These are phyloP conservation scores for Begonia peltatifolia DNA, from an alignment of 306 rosid species.

Conservation along the genomic window DNA sequence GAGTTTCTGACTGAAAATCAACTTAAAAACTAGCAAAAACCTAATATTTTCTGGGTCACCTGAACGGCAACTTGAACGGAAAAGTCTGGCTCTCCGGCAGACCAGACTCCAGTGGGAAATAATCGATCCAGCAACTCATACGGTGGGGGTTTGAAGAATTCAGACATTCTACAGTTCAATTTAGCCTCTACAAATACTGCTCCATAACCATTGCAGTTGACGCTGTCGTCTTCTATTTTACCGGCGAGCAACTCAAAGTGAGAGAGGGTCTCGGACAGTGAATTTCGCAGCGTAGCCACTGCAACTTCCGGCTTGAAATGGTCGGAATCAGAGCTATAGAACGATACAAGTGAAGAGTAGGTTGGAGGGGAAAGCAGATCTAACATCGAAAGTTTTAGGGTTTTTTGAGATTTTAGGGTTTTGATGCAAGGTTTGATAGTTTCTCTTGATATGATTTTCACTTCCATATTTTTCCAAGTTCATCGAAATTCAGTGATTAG, in stretches of 20 bases:
- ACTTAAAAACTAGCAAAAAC: no score
- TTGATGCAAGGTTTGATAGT: slow-evolving; percentile 26
- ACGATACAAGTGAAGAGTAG: slow-evolving; percentile 19
- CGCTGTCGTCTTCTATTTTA: not conserved
- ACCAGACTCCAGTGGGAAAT: not conserved
- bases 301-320: no score
- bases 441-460: slow-evolving; percentile 20
- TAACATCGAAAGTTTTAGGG: slow-evolving; percentile 27
- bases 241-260: slow-evolving; percentile 38
- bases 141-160: slow-evolving; percentile 2
- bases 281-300: slow-evolving; percentile 18
- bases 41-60: not conserved
- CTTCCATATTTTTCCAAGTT: not conserved
- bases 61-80: slow-evolving; percentile 5
- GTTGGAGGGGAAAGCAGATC: slow-evolving; percentile 35
- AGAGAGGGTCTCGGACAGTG: slow-evolving; percentile 26
- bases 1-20: no score
- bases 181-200: slow-evolving; percentile 6
- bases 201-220: slow-evolving; percentile 11
- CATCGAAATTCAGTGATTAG: no score
- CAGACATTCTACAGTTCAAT: not conserved
- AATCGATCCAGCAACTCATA: slow-evolving; percentile 3
- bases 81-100: not conserved
- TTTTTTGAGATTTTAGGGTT: slow-evolving; percentile 17
- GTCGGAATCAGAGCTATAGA: slow-evolving; percentile 5